These are phyloP conservation scores for Cutaneotrichosporon dermatis DNA, from an alignment of 1,284 basidiomycete genomes.

Conservation along the genomic window DNA sequence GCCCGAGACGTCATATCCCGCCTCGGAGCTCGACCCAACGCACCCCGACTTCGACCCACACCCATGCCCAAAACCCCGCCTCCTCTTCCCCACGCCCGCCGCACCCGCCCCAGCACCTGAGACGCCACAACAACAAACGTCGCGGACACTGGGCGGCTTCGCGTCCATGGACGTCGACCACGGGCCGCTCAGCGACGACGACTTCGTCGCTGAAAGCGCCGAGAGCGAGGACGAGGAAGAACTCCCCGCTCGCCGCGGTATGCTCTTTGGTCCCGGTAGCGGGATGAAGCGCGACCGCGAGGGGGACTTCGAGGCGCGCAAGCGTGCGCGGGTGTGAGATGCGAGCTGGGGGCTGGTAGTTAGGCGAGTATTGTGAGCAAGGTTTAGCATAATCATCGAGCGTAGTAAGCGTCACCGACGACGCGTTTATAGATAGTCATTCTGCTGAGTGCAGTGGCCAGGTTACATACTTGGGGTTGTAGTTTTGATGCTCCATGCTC, in stretches of 20 bases:
- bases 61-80: conserved; percentile 37
- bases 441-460: too few relatives aligned
- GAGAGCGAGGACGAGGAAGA: conserved; percentile 6
- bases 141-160: not conserved
- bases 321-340: not conserved
- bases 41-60: conserved; percentile 41
- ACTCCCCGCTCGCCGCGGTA: conserved; percentile 10
- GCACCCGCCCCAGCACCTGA: not conserved
- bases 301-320: conserved; percentile 2
- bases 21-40: conserved; percentile 27
- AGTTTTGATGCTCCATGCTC: not conserved
- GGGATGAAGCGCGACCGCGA: not conserved
- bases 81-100: conserved; percentile 33
- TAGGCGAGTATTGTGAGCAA: not conserved
- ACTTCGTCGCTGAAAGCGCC: conserved; percentile 1
- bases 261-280: conserved; percentile 8
- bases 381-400: too few relatives aligned
- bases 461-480: not conserved
- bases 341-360: too few relatives aligned
- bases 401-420: too few relatives aligned
- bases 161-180: conserved; percentile 3
- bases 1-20: conserved; percentile 22
- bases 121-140: not conserved
- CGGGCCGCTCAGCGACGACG: conserved; percentile 2
- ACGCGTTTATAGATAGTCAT: too few relatives aligned